Evolutionary conservation across 257 asterid species (phyloP), one percentile per base, ranked within the genome.

Genomic region (Craterostigma plantagineum): DNA sequence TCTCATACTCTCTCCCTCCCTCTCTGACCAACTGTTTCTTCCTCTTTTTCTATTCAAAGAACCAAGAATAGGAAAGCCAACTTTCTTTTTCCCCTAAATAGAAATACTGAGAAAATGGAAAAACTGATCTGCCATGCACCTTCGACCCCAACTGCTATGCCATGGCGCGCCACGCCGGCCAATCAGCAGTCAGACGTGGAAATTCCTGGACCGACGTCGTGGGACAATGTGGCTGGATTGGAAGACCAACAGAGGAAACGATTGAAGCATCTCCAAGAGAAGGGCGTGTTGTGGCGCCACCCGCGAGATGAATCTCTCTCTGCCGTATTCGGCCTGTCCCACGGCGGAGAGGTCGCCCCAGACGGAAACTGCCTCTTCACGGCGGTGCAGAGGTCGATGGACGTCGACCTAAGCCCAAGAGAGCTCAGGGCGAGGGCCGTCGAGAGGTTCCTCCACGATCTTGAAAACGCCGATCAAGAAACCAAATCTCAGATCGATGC

Each of bases 301-400:
- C 94, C 93, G 0, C 65, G 56, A 39, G 85, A 77, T 23, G 67
- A 63, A 51, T 54, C 43, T 49, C 54, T 33, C 51, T 65, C 66
- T 45, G 33, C 65, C 34, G 72, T 87, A 0, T 82, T 87, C 75
- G 49, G 76, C 54, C 60, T 87, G 27, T 63, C 62, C 53, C 84
- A 87, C 60, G 95, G 95, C 39, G 98, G 98, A 0, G 92, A 82
- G 64, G 95, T 87, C 45, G 83, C 76, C 51, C 63, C 93, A 16
- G 93, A 87, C 58, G 95, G 95, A 0, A 87, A 82, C 55, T 82
- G 93, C 49, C 68, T 82, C 14, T 87, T 87, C 60, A 79, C 95
- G 53, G 90, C 95, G 34, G 77, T 91, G 34, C 71, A 61, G 38
- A 65, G 70, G 61, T 71, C 91, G 2, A 72, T 82, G 81, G 64